phyloP scores from a whole-genome alignment of 225 moss, liverwort and hornwort species.

The Anthoceros angustus region DNA sequence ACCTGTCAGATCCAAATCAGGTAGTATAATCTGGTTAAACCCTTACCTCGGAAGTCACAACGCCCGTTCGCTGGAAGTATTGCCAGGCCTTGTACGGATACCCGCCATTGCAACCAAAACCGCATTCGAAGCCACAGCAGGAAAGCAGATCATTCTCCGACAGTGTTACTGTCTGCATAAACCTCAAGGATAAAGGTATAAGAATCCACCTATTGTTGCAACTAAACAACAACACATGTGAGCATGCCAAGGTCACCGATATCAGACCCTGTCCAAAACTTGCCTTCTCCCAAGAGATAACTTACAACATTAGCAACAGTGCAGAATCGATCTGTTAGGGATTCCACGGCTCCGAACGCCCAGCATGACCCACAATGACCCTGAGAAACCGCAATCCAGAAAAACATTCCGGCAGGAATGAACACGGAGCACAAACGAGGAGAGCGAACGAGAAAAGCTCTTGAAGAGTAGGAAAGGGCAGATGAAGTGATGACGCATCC shows the following conservation, averaged over 20 bases:
- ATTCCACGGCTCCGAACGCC: conserved; percentile 94
- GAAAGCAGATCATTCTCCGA: conserved; percentile 93
- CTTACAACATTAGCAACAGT: conserved; percentile 51
- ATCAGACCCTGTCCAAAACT: neutral
- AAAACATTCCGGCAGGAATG: neutral
- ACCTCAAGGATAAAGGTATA: neutral
- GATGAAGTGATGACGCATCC: too few species aligned
- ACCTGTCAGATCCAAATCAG: neutral
- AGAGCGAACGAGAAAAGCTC: neutral
- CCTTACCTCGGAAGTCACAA: conserved; percentile 47
- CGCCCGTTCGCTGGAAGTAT: conserved; percentile 89
- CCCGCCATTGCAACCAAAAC: conserved; percentile 79
- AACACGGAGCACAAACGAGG: neutral
- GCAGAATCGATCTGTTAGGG: conserved; percentile 88
- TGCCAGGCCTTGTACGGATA: conserved; percentile 91
- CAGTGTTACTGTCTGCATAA: conserved; percentile 57
- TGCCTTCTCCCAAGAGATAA: neutral
- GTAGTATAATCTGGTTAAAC: neutral
- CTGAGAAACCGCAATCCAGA: too few species aligned
- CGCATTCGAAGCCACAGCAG: conserved; percentile 93
- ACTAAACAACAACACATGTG: too few species aligned
- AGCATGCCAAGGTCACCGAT: neutral
- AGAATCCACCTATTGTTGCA: too few species aligned
- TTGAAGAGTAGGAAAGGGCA: neutral
- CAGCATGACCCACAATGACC: conserved; percentile 99